phyloP scores from a whole-genome alignment of 2,329 filamentous ascomycete species.

The Cryoendolithus antarcticus region DNA sequence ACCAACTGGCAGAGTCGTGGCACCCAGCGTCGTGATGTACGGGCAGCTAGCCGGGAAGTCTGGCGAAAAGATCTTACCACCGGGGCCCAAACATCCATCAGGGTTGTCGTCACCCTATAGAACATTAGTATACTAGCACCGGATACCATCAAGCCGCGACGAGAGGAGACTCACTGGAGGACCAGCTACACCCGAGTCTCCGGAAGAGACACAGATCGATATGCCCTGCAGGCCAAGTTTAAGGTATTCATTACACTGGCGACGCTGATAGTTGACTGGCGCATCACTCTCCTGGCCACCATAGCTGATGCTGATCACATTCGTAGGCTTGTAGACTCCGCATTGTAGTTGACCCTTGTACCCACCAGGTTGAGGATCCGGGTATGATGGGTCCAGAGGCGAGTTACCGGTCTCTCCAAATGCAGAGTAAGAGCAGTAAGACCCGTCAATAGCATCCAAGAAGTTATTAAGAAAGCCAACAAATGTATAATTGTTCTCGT shows the following conservation, averaged over 20 bases:
- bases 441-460: constrained; percentile 36
- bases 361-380: constrained; percentile 18
- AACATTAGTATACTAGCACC: too few species aligned
- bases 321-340: constrained; percentile 34
- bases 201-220: constrained; percentile 39
- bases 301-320: constrained; percentile 45
- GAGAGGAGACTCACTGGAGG: too few species aligned
- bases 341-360: constrained; percentile 34
- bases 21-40: constrained; percentile 41
- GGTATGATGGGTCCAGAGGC: constrained; percentile 28
- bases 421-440: constrained; percentile 33
- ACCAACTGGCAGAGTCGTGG: constrained; percentile 22
- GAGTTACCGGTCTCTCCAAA: constrained; percentile 35
- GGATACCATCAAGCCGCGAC: too few species aligned
- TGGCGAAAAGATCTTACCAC: constrained; percentile 31
- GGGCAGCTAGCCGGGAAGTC: constrained; percentile 36
- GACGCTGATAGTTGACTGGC: constrained; percentile 35
- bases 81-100: too few species aligned
- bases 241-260: constrained; percentile 46
- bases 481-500: constrained; percentile 9
- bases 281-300: constrained; percentile 40
- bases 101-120: too few species aligned
- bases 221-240: constrained; percentile 44
- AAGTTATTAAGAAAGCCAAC: constrained; percentile 24
- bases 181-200: constrained; percentile 31